Conservation (phyloP, 1,284 basidiomycete genomes). For the Pseudozyma tsukubaensis region DNA sequence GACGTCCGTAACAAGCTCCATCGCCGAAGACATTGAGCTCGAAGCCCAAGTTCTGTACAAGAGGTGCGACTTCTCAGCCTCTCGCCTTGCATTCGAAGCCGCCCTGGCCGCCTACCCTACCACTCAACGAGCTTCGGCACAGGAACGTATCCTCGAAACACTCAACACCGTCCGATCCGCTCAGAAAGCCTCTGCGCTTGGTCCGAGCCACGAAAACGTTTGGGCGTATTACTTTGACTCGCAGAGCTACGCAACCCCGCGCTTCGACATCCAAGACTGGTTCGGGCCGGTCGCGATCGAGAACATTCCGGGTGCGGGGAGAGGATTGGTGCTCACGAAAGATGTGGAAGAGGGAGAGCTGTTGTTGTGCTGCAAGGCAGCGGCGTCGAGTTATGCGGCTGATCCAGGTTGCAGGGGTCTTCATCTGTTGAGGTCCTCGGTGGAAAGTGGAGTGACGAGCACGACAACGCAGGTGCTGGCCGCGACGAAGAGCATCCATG, state of each 20-base stretch:
- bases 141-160: conserved; percentile 36
- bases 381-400: conserved; percentile 56
- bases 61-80: conserved; percentile 31
- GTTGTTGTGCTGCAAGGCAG: conserved; percentile 60
- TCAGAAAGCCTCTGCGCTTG: conserved; percentile 30
- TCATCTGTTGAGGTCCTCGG: conserved; percentile 55
- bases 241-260: conserved; percentile 48
- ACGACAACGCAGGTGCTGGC: conserved; percentile 67
- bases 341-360: conserved; percentile 62
- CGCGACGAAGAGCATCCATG: conserved; percentile 63
- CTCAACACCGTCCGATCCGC: conserved; percentile 37
- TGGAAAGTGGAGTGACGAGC: conserved; percentile 60
- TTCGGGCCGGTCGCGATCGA: conserved; percentile 56
- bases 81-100: conserved; percentile 32
- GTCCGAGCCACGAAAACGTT: conserved; percentile 49
- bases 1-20: not conserved
- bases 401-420: conserved; percentile 53
- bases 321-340: conserved; percentile 60
- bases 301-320: conserved; percentile 61
- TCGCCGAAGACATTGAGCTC: conserved; percentile 39
- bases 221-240: conserved; percentile 57
- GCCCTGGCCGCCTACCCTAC: conserved; percentile 27
- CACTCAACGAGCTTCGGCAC: conserved; percentile 17
- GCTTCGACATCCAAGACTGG: conserved; percentile 55
- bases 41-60: conserved; percentile 42